phyloP scores from a whole-genome alignment of 169 alveolate genomes.

The Besnoitia besnoiti region DNA sequence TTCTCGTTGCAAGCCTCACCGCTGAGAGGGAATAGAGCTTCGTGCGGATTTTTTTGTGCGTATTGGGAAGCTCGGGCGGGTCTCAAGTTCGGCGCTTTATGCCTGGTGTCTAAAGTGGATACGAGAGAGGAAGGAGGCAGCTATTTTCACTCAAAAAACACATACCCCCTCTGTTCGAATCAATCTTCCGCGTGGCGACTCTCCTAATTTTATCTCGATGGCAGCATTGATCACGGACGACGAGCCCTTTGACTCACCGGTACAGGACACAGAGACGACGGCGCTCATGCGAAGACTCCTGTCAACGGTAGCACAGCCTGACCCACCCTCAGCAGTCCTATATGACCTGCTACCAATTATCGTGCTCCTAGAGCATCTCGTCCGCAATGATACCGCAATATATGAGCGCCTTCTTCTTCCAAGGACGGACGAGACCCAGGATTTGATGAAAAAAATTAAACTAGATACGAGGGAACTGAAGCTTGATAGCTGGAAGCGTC shows the following conservation, averaged over 20 bases:
- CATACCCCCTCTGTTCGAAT: no score
- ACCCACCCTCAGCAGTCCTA: not conserved
- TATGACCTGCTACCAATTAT: constrained; percentile 4
- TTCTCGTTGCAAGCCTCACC: no score
- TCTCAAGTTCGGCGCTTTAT: no score
- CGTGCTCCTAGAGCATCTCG: constrained; percentile 8
- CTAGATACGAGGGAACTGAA: constrained; percentile 6
- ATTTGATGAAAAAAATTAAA: not conserved
- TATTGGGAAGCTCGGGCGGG: no score
- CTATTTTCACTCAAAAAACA: no score
- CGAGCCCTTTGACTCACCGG: not conserved
- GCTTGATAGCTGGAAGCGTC: constrained; percentile 28
- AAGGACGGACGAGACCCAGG: constrained; percentile 30
- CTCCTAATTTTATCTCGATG: no score
- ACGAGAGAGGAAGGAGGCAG: no score
- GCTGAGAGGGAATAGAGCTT: no score
- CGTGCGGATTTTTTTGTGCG: no score
- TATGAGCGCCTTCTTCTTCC: constrained; percentile 7
- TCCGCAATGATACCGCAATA: constrained; percentile 20
- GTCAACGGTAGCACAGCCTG: not conserved
- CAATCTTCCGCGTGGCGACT: no score
- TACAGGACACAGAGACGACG: not conserved
- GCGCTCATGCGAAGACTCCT: not conserved
- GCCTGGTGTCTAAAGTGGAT: no score
- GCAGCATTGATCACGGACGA: constrained; percentile 4